Base-by-base conservation (phyloP, 306 rosid genomes). In the Comarum palustre region DNA sequence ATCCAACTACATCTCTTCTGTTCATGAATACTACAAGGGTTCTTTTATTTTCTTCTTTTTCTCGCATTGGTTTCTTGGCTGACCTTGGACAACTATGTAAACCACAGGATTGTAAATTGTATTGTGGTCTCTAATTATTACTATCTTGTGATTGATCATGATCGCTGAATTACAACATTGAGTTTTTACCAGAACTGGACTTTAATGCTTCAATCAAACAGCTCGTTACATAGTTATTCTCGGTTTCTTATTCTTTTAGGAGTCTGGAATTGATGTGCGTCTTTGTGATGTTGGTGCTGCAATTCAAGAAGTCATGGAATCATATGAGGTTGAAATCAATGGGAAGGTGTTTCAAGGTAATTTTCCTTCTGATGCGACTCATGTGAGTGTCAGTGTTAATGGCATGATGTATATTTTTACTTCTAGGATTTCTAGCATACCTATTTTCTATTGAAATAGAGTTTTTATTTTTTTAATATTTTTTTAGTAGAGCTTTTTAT, bases 221-320 rank as follows among this genome's bases (percentile, higher is more conserved):
- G 27, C 38, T 47, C 17, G 4, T 48, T 50, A 51, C 73, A 5
- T 29, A 13, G 74, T 34, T 36, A 52, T 24, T 71, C 4, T 51
- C 9, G 41, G 43, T 58, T 47, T 31, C 60, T 10, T 38, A 22
- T 39, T 54, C 47, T 24, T 58, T 0, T 71, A 94, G 98, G 98
- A 94, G 86, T 83, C 96, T 82, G 97, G 98, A 84, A 82, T 94
- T 29, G 97, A 94, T 85, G 98, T 94, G 78, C 92, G 95, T 43
- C 96, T 94, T 65, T 94, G 97, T 82, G 98, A 94, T 75, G 80
- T 94, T 83, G 97, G 98, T 75, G 96, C 98, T 9, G 98, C 98
- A 82, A 89, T 94, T 74, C 98, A 94, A 83, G 98, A 89, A 86
- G 97, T 94, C 77, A 88, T 94, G 96, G 98, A 94, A 74, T 91